Evolutionary conservation across 179 eudicot genomes (phyloP), one percentile per base, ranked within the genome.

Genomic region (Patellifolia procumbens): DNA sequence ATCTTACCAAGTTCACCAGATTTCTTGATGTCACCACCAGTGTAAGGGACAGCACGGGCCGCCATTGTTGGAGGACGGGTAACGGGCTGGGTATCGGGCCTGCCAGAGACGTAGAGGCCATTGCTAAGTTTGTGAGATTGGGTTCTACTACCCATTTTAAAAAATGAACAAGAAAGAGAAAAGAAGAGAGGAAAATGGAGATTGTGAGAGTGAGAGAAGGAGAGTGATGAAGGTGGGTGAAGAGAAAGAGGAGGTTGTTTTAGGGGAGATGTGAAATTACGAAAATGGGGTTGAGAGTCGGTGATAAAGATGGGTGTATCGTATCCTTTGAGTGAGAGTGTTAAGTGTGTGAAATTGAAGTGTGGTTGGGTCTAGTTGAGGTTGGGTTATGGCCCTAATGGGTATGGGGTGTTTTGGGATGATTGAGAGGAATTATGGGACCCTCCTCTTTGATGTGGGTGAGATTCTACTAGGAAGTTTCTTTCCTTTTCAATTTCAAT

Each of bases 1-100:
- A 91, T 91, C 72, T 86, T 91, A 0, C 94, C 97, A 26, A 91
- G 91, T 64, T 91, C 97, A 46, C 97, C 92, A 60, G 95, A 89
- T 45, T 83, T 92, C 78, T 90, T 90, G 70, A 92, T 76, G 79
- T 92, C 94, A 39, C 97, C 97, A 72, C 97, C 95, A 74, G 97
- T 90, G 89, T 90, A 90, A 1, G 91, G 91, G 2, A 87, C 85
- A 67, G 92, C 86, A 24, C 91, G 88, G 0, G 92, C 83, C 1
- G 83, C 80, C 77, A 84, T 80, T 55, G 90, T 80, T 1, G 91
- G 94, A 5, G 74, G 76, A 6, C 87, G 87, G 1, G 81, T 86
- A 29, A 83, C 85, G 72, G 68, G 80, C 59, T 56, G 90, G 26
- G 60, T 71, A 4, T 89, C 91, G 75, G 90, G 92, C 11, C 87